A percentile compares a stretch with the other conserved stretches of the same genome.
Evolutionary conservation across 768 basidiomycete species (phyloP).

Genomic region (Podaxis mareebaensis): DNA sequence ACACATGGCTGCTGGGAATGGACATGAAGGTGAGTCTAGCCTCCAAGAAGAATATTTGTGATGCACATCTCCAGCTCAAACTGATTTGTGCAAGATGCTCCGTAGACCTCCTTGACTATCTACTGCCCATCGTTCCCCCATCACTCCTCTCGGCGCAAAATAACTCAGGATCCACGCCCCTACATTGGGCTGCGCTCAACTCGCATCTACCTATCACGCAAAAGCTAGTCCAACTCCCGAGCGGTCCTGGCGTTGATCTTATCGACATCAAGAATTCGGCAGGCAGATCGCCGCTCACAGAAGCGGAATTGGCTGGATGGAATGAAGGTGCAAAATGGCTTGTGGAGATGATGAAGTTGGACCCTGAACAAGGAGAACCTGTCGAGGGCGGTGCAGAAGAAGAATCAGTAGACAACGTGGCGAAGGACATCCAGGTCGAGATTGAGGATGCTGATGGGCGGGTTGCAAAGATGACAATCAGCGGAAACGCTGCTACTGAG

Average conservation of each 20-base stretch:
- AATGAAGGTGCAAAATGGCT: conserved; percentile 85
- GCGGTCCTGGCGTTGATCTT: conserved; percentile 61
- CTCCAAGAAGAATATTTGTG: not conserved
- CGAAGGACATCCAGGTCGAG: conserved; percentile 59
- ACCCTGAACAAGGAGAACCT: conserved; percentile 41
- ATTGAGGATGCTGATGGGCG: conserved; percentile 73
- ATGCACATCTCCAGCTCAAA: conserved; percentile 17
- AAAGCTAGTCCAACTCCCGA: conserved; percentile 55
- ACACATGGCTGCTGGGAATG: conserved; percentile 90
- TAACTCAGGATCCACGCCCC: conserved; percentile 71
- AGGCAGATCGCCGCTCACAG: conserved; percentile 75
- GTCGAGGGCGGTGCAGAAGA: conserved; percentile 37
- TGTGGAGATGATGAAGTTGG: conserved; percentile 78
- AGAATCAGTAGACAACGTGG: conserved; percentile 31
- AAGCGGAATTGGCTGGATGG: conserved; percentile 79
- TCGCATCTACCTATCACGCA: conserved; percentile 65
- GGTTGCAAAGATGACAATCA: conserved; percentile 63
- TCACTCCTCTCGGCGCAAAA: conserved; percentile 65
- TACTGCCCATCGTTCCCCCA: conserved; percentile 62
- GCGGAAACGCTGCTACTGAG: conserved; percentile 20
- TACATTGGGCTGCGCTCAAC: conserved; percentile 93
- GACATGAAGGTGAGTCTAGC: conserved; percentile 69
- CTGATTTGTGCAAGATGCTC: conserved; percentile 48
- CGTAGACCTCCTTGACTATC: conserved; percentile 73
- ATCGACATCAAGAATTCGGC: conserved; percentile 78